phyloP scores from a whole-genome alignment of 2,329 filamentous ascomycete species.

The Arthrobotrys megalospora region DNA sequence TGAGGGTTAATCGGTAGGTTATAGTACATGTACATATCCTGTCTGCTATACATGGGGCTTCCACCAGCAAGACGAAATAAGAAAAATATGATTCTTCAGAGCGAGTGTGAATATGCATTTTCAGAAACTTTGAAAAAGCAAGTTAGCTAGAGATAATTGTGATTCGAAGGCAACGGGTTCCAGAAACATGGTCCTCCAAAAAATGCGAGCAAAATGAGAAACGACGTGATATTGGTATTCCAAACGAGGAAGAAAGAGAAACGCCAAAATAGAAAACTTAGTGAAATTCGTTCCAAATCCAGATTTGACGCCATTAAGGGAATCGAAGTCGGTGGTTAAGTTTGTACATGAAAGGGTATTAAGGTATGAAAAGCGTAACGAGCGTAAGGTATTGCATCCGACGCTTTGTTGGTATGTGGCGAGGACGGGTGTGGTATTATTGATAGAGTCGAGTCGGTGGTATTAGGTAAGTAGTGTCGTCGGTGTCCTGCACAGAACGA shows the following conservation, averaged over 20 bases:
- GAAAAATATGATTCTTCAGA: constrained; percentile 18
- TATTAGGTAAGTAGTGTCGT: constrained; percentile 12
- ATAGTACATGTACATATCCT: constrained; percentile 49
- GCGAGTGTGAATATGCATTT: constrained; percentile 22
- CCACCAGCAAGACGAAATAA: constrained; percentile 38
- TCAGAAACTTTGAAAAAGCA: constrained; percentile 31
- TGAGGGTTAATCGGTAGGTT: constrained; percentile 17
- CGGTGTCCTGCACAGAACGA: constrained; percentile 58
- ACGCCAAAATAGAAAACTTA: constrained; percentile 33
- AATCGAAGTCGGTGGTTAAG: constrained; percentile 26
- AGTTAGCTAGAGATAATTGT: constrained; percentile 5
- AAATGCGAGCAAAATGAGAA: constrained; percentile 8
- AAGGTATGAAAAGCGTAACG: constrained; percentile 37
- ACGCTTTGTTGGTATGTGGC: constrained; percentile 26
- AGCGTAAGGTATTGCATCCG: constrained; percentile 50
- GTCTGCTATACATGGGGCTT: constrained; percentile 52
- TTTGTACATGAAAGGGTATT: constrained; percentile 50
- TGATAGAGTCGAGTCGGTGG: constrained; percentile 7
- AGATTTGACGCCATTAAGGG: constrained; percentile 51
- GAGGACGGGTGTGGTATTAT: constrained; percentile 31
- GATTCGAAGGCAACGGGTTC: constrained; percentile 9
- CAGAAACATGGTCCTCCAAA: constrained; percentile 27
- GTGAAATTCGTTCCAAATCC: constrained; percentile 50
- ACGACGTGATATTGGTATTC: constrained; percentile 24
- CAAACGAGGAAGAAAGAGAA: constrained; percentile 37